phyloP scores from a whole-genome alignment of 352 stramenopile species.

The Globisporangium nagaii region DNA sequence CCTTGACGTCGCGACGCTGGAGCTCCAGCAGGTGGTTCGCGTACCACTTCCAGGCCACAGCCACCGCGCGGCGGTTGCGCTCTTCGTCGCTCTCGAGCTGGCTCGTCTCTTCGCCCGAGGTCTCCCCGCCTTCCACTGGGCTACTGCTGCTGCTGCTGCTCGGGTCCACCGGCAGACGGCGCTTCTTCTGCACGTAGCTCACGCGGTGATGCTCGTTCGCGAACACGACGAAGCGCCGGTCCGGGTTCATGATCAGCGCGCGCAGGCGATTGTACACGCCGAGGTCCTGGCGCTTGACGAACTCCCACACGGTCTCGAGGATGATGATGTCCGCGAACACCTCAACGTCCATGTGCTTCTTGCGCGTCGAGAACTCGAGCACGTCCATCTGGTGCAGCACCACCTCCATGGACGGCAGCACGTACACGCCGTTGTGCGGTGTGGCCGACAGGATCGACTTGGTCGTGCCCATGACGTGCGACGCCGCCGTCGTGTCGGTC shows the following conservation, averaged over 20 bases:
- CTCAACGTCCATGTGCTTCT: constrained; percentile 34
- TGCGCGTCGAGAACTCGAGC: constrained; percentile 78
- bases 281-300: constrained; percentile 86
- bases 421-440: constrained; percentile 49
- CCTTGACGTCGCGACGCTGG: constrained; percentile 34
- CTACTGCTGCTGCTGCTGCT: not conserved
- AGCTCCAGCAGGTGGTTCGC: constrained; percentile 46
- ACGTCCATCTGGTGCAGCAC: constrained; percentile 89
- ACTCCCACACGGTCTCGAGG: constrained; percentile 88
- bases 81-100: constrained; percentile 54
- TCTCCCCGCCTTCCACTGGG: constrained; percentile 23
- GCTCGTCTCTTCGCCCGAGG: constrained; percentile 17
- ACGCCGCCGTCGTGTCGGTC: constrained; percentile 45
- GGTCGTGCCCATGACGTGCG: constrained; percentile 45
- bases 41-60: constrained; percentile 79
- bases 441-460: constrained; percentile 54
- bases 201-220: constrained; percentile 90
- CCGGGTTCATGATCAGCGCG: constrained; percentile 77
- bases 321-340: constrained; percentile 86
- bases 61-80: constrained; percentile 85
- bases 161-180: constrained; percentile 21
- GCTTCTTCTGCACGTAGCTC: constrained; percentile 65
- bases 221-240: constrained; percentile 89
- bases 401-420: constrained; percentile 89
- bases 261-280: constrained; percentile 86